Conservation (phyloP, 2,329 filamentous ascomycete genomes). For the Clonostachys rhizophaga region DNA sequence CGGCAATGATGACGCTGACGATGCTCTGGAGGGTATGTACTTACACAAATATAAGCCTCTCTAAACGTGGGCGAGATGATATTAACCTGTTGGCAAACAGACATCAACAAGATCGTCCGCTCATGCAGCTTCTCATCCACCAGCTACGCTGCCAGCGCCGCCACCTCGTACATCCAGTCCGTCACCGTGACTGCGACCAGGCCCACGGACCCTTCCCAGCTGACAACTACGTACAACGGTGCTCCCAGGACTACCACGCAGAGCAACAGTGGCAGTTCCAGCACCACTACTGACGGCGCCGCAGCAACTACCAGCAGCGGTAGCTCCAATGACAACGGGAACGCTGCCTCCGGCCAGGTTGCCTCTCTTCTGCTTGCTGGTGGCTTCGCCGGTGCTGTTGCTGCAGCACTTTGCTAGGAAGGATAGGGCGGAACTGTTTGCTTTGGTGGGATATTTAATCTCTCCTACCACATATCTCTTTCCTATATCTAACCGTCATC, state of each 20-base stretch:
- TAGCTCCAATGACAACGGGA: not conserved
- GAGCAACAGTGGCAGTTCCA: not conserved
- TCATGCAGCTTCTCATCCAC: constrained; percentile 25
- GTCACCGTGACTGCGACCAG: constrained; percentile 22
- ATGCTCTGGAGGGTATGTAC: not conserved
- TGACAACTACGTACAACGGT: constrained; percentile 25
- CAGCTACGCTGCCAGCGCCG: constrained; percentile 15
- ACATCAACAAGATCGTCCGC: constrained; percentile 25
- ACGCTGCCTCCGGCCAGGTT: constrained; percentile 1
- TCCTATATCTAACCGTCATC: too few relatives aligned
- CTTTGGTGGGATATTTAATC: too few relatives aligned
- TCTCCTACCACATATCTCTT: not conserved
- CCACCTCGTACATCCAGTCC: constrained; percentile 13
- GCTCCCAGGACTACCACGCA: constrained; percentile 2
- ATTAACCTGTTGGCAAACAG: constrained; percentile 9
- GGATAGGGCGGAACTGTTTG: too few relatives aligned
- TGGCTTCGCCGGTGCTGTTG: constrained; percentile 1
- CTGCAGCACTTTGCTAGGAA: not conserved
- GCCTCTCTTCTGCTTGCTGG: constrained; percentile 2
- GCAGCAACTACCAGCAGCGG: constrained; percentile 1
- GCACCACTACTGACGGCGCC: constrained; percentile 1
- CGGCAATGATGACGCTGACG: constrained; percentile 10
- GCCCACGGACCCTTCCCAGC: constrained; percentile 21
- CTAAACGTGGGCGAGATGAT: not conserved
- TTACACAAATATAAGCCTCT: not conserved